Conservation (phyloP, 2,329 filamentous ascomycete species). For the Ophiostoma sp. region DNA sequence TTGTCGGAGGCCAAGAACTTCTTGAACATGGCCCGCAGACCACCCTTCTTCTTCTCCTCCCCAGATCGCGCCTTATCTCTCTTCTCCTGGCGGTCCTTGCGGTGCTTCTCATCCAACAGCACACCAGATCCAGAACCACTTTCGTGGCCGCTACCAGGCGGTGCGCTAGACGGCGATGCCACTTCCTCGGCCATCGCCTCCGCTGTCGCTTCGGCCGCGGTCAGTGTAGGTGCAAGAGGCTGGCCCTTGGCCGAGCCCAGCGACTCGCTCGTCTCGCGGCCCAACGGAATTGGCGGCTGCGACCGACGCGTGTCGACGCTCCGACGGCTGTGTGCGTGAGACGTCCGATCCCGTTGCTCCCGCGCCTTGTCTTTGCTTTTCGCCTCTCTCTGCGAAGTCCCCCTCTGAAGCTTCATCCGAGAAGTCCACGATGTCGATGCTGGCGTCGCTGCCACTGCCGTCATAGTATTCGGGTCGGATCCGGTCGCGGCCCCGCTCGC, state of each 20-base stretch:
- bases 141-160: background rate
- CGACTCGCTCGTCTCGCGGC: constrained; percentile 21
- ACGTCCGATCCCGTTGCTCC: constrained; percentile 2
- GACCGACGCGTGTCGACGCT: constrained; percentile 16
- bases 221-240: constrained; percentile 15
- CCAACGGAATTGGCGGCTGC: constrained; percentile 9
- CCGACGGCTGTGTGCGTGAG: constrained; percentile 10
- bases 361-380: background rate
- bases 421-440: constrained; percentile 7
- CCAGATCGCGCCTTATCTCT: constrained; percentile 24
- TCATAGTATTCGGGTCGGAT: background rate
- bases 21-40: constrained; percentile 26
- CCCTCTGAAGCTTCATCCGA: constrained; percentile 21
- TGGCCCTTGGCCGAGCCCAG: constrained; percentile 20
- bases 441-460: constrained; percentile 13
- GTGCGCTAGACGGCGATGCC: constrained; percentile 14
- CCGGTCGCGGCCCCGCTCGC: constrained; percentile 6
- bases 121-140: background rate
- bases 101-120: constrained; percentile 26
- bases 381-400: constrained; percentile 17
- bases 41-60: constrained; percentile 24
- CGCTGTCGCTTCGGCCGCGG: constrained; percentile 17
- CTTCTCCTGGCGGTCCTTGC: constrained; percentile 27
- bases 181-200: background rate
- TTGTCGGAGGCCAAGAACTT: constrained; percentile 22